Percentiles rank a stretch among this genome's conserved stretches.
phyloP scores from a whole-genome alignment of 176 grass and related monocot species.

The Urochloa ruziziensis region DNA sequence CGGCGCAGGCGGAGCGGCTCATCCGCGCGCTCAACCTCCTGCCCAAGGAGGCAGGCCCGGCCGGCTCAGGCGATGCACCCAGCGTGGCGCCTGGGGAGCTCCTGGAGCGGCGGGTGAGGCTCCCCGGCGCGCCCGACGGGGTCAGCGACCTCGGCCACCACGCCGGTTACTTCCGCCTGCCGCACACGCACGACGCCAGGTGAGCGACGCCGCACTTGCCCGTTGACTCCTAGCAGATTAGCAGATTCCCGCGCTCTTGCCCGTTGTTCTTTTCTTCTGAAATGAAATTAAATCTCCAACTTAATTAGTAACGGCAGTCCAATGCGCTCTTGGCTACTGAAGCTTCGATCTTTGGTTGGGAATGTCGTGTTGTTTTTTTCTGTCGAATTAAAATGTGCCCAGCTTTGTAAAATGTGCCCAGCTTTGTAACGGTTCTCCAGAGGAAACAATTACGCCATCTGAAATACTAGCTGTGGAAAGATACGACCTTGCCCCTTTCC shows the following conservation, averaged over 20 bases:
- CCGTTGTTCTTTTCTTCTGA: no score
- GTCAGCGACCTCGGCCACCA: conserved; percentile 72
- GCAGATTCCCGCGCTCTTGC: background rate
- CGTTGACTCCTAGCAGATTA: background rate
- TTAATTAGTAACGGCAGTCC: background rate
- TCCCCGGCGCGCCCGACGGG: conserved; percentile 44
- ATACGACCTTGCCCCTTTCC: background rate
- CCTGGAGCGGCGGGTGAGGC: conserved; percentile 56
- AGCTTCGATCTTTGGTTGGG: background rate
- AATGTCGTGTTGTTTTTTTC: background rate
- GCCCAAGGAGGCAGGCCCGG: conserved; percentile 33
- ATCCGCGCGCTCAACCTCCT: conserved; percentile 85
- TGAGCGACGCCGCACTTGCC: conserved; percentile 27
- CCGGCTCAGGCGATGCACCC: background rate
- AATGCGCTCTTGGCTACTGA: background rate
- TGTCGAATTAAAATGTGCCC: background rate
- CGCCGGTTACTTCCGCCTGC: conserved; percentile 90
- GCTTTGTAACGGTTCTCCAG: background rate
- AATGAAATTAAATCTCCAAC: background rate
- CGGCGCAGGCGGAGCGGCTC: conserved; percentile 61
- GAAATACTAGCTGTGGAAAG: background rate
- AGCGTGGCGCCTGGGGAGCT: conserved; percentile 39
- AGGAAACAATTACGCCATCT: background rate
- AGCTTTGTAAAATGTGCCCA: background rate
- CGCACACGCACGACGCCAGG: conserved; percentile 80